Base-by-base conservation (phyloP, 2,329 filamentous ascomycete species). In the Neobulgaria alba region DNA sequence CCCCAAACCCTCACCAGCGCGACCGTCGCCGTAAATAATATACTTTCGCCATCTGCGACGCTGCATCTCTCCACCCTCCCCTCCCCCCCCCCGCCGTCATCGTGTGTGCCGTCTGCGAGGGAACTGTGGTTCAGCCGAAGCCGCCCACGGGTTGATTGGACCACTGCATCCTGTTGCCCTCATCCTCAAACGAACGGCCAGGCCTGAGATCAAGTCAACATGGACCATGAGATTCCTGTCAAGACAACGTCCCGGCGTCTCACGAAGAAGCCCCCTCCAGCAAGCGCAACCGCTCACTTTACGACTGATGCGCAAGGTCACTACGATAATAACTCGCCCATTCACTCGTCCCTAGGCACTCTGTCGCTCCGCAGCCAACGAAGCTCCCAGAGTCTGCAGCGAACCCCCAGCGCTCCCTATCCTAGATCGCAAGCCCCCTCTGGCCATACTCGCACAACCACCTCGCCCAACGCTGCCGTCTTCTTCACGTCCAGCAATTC, bases 311-410 rank as follows among this genome's bases (percentile, higher is more conserved):
- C 66, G 64, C 66, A 64, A 63, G 64, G 53, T 66, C 36, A 68
- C 64, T 73, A 77, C 65, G 64, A 69, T 62, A 29, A n/a, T n/a
- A n/a, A n/a, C n/a, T n/a, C n/a, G n/a, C n/a, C 41, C 14, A 39
- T 14, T 30, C 66, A 66, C 55, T 77, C 72, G 52, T 63, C 79
- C 54, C 67, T 70, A 62, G 78, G 72, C 67, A 35, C 70, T 71
- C 62, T 80, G 30, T 31, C 33, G 33, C 33, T 31, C 21, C 8
- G 29, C 16, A 12, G 17, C 35, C n/a, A 35, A 41, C 14, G 29
- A 33, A 35, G 75, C 71, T 77, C 75, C 52, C 70, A 72, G 56
- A 79, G 73, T 61, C 67, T 80, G 59, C 72, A 67, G 60, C 71
- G 74, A 59, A 68, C 73, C 58, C 75, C 76, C 51, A 77, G 73